These are phyloP conservation scores for Cucumis melo DNA, from an alignment of 306 rosid genomes.

Conservation along the genomic window DNA sequence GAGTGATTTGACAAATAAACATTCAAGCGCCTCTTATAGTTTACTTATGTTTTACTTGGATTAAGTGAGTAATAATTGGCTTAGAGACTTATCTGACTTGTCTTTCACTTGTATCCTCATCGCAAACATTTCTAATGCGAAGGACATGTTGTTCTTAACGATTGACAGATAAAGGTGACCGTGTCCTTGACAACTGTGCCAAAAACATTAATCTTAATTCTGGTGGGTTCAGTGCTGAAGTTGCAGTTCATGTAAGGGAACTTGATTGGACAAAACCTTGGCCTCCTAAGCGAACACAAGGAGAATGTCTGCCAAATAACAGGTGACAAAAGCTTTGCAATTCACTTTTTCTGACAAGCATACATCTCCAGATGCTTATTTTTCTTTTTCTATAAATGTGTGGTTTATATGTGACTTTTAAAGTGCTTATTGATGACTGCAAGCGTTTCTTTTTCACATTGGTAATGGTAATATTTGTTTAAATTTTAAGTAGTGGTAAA, in stretches of 20 bases:
- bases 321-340: conserved; percentile 29
- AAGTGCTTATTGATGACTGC: background rate
- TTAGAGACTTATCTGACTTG: background rate
- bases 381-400: background rate
- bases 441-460: background rate
- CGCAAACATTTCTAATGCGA: background rate
- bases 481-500: background rate
- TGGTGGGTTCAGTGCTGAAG: conserved; percentile 30
- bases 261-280: conserved; percentile 77
- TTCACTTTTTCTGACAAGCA: background rate
- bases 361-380: background rate
- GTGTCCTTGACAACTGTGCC: conserved; percentile 70
- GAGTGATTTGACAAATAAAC: background rate
- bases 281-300: conserved; percentile 49
- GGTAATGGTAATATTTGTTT: background rate
- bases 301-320: conserved; percentile 22
- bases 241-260: conserved; percentile 43
- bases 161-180: conserved; percentile 61
- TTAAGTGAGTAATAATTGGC: background rate
- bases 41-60: background rate
- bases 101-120: background rate
- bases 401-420: background rate
- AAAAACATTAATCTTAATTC: conserved; percentile 56
- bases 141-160: conserved; percentile 8
- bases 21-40: background rate